A percentile compares a stretch with the other conserved stretches of the same genome.
Conservation (phyloP, 2,329 filamentous ascomycete species). For the Zasmidium citrigriseum region DNA sequence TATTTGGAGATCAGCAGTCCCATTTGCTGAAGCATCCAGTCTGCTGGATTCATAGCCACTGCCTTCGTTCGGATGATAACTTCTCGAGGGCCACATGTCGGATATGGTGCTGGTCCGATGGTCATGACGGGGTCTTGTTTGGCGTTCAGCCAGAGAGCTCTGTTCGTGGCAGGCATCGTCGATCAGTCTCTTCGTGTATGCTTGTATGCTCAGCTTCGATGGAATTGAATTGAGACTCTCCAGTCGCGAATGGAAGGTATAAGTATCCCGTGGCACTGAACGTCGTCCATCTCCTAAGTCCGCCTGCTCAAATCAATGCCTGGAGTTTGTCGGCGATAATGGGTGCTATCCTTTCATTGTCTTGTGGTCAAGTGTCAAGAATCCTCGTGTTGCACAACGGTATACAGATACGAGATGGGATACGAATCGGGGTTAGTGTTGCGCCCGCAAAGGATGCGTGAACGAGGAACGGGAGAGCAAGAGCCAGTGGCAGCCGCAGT, state of each 20-base stretch:
- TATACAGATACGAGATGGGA: not conserved
- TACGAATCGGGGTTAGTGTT: not conserved
- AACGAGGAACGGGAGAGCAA: not conserved
- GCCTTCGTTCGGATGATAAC: constrained; percentile 39
- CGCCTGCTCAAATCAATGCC: not conserved
- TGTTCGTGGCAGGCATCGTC: constrained; percentile 13
- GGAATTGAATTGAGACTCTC: too few relatives aligned
- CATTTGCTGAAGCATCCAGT: constrained; percentile 37
- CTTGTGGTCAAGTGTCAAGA: not conserved
- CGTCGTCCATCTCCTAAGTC: not conserved
- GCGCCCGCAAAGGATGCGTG: not conserved
- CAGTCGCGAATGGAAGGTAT: too few relatives aligned
- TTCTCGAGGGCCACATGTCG: constrained; percentile 27
- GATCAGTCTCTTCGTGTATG: not conserved
- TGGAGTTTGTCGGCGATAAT: not conserved
- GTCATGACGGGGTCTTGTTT: constrained; percentile 20
- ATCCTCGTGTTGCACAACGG: not conserved
- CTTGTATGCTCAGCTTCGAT: too few relatives aligned
- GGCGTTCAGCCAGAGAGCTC: constrained; percentile 22
- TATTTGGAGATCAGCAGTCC: constrained; percentile 25
- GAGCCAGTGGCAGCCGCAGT: not conserved
- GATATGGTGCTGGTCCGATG: constrained; percentile 24
- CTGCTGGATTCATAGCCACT: constrained; percentile 42
- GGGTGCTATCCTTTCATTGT: too few relatives aligned
- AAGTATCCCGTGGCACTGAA: not conserved